Base-by-base conservation (phyloP, 345 rosid genomes). In the Litchi chinensis region DNA sequence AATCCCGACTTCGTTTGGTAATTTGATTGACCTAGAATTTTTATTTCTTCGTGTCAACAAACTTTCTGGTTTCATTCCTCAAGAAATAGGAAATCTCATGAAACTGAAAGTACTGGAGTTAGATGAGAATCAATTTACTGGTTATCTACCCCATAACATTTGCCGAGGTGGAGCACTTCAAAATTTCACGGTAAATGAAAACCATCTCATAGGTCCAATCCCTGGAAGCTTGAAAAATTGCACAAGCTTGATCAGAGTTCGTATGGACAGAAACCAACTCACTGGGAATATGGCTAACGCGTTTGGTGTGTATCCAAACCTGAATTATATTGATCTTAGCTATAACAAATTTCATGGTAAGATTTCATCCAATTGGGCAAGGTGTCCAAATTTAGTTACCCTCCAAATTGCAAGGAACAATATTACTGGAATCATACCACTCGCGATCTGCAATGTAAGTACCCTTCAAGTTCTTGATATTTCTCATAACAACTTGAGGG, bases 191-290 rank as follows among this genome's bases (percentile, higher is more conserved):
- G 79, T 54, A 2, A 0, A 0, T 0, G 5, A 37, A 5, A 76
- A 76, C 54, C 7, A 13, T 50, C 15, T 76, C 3, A 24, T 9
- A 0, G 79, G 79, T 21, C 37, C 22, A 10, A 32, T 65, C 22
- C 79, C 79, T 0, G 10, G 37, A 48, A 50, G 65, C 46, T 37
- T 68, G 24, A 68, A 2, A 68, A 76, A 76, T 28, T 76, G 79
- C 40, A 54, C 41, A 1, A 68, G 56, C 15, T 39, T 76, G 15
- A 0, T 56, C 4, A 76, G 79, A 24, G 13, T 76, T 11, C 1
- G 6, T 5, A 52, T 76, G 6, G 21, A 13, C 0, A 1, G 46
- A 62, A 76, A 76, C 65, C 24, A 46, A 11, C 18, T 76, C 7
- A 50, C 7, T 18, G 73, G 73, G 24, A 40, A 76, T 19, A 57